phyloP scores from a whole-genome alignment of 257 asterid genomes.

The Osmanthus fragrans region DNA sequence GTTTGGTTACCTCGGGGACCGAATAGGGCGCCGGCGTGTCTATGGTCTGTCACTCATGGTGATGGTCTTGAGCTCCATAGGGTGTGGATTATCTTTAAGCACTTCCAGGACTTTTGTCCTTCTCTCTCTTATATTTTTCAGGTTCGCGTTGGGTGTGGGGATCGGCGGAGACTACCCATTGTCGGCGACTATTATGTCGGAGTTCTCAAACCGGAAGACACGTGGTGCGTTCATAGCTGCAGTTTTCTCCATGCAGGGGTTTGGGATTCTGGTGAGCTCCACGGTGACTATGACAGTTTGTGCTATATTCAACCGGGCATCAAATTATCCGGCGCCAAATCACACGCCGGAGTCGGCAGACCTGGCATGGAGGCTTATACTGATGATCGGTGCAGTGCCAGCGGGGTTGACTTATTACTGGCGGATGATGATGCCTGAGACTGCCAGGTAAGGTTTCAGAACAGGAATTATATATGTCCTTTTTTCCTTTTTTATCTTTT shows the following conservation, averaged over 20 bases:
- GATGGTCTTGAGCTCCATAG: slow-evolving; percentile 51
- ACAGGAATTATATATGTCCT: too few relatives aligned
- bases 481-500: too few relatives aligned
- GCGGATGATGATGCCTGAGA: slow-evolving; percentile 73
- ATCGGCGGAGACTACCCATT: slow-evolving; percentile 67
- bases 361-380: slow-evolving; percentile 60
- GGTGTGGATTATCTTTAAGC: slow-evolving; percentile 57
- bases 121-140: slow-evolving; percentile 43
- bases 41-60: slow-evolving; percentile 50
- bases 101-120: slow-evolving; percentile 45
- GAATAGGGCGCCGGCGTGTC: slow-evolving; percentile 49
- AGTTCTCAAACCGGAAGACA: slow-evolving; percentile 50
- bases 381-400: slow-evolving; percentile 57
- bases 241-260: slow-evolving; percentile 70
- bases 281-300: slow-evolving; percentile 53
- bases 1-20: slow-evolving; percentile 55
- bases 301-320: slow-evolving; percentile 36
- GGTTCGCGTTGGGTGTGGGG: slow-evolving; percentile 53
- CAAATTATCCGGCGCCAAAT: slow-evolving; percentile 19
- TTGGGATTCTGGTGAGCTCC: slow-evolving; percentile 56
- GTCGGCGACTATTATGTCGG: slow-evolving; percentile 71
- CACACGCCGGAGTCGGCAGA: slow-evolving; percentile 43
- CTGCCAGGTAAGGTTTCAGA: slow-evolving; percentile 41
- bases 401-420: slow-evolving; percentile 56
- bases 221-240: slow-evolving; percentile 64